phyloP scores from a whole-genome alignment of 495 filamentous ascomycete species.

The Talaromyces wortmannii region DNA sequence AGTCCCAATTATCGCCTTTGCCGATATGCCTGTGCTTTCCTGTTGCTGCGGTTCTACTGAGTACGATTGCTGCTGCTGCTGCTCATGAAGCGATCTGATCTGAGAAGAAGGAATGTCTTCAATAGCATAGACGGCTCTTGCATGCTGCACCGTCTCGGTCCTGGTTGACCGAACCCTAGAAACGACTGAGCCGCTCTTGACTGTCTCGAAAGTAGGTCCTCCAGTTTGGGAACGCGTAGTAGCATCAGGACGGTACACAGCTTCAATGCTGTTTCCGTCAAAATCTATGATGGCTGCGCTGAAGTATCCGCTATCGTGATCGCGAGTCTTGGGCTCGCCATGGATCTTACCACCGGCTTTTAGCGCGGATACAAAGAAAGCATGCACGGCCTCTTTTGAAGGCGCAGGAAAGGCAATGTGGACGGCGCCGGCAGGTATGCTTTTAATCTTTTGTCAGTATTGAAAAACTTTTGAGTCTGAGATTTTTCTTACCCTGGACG shows the following conservation, averaged over 20 bases:
- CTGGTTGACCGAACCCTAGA: constrained; percentile 25
- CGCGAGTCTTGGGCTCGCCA: constrained; percentile 46
- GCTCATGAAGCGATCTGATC: neutral
- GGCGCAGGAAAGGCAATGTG: constrained; percentile 55
- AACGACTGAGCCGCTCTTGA: constrained; percentile 32
- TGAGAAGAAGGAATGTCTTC: constrained; percentile 12
- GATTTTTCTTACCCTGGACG: constrained; percentile 35
- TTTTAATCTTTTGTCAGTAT: constrained; percentile 18
- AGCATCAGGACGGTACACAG: constrained; percentile 40
- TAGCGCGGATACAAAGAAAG: constrained; percentile 54
- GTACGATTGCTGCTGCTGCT: constrained; percentile 3
- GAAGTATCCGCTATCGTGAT: constrained; percentile 46
- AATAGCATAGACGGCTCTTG: constrained; percentile 23
- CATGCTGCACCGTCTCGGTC: constrained; percentile 21
- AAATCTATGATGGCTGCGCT: constrained; percentile 56
- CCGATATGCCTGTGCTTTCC: constrained; percentile 32
- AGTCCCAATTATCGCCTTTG: constrained; percentile 62
- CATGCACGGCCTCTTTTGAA: constrained; percentile 42
- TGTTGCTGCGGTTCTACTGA: constrained; percentile 18
- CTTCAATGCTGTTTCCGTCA: constrained; percentile 55
- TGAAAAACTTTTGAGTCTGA: neutral
- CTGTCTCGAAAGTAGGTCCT: constrained; percentile 22
- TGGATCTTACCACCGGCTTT: constrained; percentile 52
- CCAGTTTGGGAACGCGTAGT: constrained; percentile 19
- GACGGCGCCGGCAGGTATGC: constrained; percentile 40